A percentile compares a stretch with the other conserved stretches of the same genome.
phyloP scores from a whole-genome alignment of 345 rosid genomes.

The Salix arbutifolia region DNA sequence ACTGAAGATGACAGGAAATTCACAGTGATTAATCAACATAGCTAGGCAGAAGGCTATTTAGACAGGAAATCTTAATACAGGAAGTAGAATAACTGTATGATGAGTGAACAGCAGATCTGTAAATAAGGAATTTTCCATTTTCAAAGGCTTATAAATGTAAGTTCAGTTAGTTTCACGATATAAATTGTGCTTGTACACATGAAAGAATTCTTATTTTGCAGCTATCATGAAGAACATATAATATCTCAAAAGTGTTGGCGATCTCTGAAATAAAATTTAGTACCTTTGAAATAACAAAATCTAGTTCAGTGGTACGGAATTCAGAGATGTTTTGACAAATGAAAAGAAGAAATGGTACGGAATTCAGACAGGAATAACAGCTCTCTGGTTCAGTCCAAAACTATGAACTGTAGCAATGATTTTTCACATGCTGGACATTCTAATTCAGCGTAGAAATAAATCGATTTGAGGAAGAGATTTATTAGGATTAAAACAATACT shows the following conservation, averaged over 20 bases:
- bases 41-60: not conserved
- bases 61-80: not conserved
- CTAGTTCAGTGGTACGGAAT: too few species aligned
- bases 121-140: not conserved
- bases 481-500: constrained; percentile 15
- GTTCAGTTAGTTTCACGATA: not conserved
- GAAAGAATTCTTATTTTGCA: not conserved
- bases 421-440: not conserved
- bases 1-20: not conserved
- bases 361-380: not conserved
- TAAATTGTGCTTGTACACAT: not conserved
- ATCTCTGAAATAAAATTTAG: not conserved
- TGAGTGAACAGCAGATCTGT: not conserved
- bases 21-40: not conserved
- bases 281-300: not conserved
- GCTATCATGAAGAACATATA: not conserved
- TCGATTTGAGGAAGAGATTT: not conserved
- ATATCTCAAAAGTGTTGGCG: not conserved
- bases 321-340: not conserved
- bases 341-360: not conserved
- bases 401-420: not conserved
- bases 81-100: not conserved
- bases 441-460: not conserved
- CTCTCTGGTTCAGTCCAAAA: not conserved
- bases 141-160: not conserved